Base-by-base conservation (phyloP, 1,284 basidiomycete genomes). In the Rhodotorula sp. region DNA sequence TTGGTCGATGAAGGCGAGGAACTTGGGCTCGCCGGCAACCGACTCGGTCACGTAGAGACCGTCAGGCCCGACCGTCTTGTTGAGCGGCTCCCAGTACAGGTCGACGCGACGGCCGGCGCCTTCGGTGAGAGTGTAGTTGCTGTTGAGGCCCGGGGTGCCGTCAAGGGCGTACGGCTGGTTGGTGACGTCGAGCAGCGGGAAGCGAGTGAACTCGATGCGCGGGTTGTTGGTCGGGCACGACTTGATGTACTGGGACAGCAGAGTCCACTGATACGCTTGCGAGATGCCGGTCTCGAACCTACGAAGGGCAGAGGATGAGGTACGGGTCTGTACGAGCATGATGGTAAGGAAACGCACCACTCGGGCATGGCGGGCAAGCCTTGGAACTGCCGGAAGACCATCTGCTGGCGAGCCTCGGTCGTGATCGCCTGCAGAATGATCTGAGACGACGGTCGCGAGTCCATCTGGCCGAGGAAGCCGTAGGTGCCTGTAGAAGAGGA, bases 381-480 rank as follows among this genome's bases (percentile, higher is more conserved):
- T 31, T 86, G 84, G 63, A 88, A 85, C 78, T 89, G 87, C 18
- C 87, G 80, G 83, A 89, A 88, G 58, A 85, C 83, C 85, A 88
- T 86, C 80, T 90, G 86, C 80, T 90, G 88, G 18, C 88, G 82
- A 48, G 82, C 85, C 80, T 89, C 88, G n/a, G 85, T 87, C 0
- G 87, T 84, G 74, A 90, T 87, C 10, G 85, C 83, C 78, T 89
- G 85, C 3, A 86, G 79, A 15, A 89, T 80, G 18, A 89, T 80
- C 62, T 85, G 81, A 1, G 88, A 87, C 5, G 85, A 79, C 7
- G 85, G 82, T 28, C 87, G 83, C 28, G 86, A 87, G 79, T 89
- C 82, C 50, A 90, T 83, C 76, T 88, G 87, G 54, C 85, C 83
- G 28, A 88, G 79, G 81, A 88, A 88, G 7, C 87, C 86, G 73